Conservation (phyloP, 2,329 filamentous ascomycete species). For the Paramyrothecium sp. region DNA sequence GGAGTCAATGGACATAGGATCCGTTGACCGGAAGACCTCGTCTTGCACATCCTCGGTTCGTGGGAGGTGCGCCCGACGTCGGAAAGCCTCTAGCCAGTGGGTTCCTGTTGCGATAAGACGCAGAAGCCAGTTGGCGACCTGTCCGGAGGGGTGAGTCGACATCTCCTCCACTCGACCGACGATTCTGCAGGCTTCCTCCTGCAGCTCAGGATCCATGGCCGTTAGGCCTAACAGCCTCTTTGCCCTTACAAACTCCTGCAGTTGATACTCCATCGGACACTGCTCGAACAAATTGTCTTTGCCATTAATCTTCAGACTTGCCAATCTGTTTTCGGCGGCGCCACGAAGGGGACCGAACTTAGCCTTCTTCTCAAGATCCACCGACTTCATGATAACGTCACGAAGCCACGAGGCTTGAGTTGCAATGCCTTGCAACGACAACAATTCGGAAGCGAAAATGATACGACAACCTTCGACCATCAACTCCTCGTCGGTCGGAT, state of each 20-base stretch:
- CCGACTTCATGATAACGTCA: conserved; percentile 54
- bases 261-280: conserved; percentile 53
- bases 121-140: conserved; percentile 55
- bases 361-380: conserved; percentile 39
- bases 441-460: conserved; percentile 52
- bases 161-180: conserved; percentile 55
- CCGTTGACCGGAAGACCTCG: conserved; percentile 46
- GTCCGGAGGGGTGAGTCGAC: conserved; percentile 46
- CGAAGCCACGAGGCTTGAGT: conserved; percentile 52
- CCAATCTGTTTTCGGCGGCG: conserved; percentile 44
- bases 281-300: conserved; percentile 56
- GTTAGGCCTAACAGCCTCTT: conserved; percentile 55
- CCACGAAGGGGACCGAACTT: conserved; percentile 46
- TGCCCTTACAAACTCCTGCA: conserved; percentile 52
- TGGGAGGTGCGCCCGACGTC: conserved; percentile 55
- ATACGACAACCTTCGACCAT: conserved; percentile 59
- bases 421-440: conserved; percentile 36
- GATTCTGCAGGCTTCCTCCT: conserved; percentile 57
- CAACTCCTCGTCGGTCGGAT: conserved; percentile 51
- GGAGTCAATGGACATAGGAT: conserved; percentile 55
- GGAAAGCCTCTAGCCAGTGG: conserved; percentile 55
- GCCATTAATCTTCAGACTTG: conserved; percentile 53
- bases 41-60: conserved; percentile 54
- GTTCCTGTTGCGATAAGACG: conserved; percentile 49
- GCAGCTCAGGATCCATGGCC: conserved; percentile 58